Evolutionary conservation across 2,329 filamentous ascomycete genomes (phyloP).

Genomic region (Teratosphaeriaceae sp.): DNA sequence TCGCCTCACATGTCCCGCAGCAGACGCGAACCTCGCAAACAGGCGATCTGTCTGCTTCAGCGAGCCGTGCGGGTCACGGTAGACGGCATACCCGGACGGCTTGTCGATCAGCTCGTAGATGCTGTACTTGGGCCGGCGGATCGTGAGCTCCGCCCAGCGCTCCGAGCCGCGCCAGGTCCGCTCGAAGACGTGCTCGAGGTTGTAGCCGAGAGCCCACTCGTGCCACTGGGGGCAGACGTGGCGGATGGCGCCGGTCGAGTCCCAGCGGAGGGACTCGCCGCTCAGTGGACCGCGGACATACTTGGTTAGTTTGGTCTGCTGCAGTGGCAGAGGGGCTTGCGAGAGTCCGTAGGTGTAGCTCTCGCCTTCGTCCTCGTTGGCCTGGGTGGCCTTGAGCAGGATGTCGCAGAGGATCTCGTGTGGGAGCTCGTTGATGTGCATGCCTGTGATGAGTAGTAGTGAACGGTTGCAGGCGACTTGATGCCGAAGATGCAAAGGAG

Average conservation of each 20-base stretch:
- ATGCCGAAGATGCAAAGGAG: no score
- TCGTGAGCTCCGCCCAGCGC: conserved; percentile 45
- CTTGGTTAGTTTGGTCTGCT: conserved; percentile 38
- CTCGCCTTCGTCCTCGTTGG: conserved; percentile 42
- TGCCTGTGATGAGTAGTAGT: conserved; percentile 9
- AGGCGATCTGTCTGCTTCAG: conserved; percentile 43
- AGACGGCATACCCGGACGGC: conserved; percentile 43
- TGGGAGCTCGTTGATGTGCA: conserved; percentile 44
- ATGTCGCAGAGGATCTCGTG: conserved; percentile 47
- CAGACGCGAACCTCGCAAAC: conserved; percentile 38
- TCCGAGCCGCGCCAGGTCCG: conserved; percentile 47
- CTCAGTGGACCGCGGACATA: conserved; percentile 47
- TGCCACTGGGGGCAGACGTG: conserved; percentile 47
- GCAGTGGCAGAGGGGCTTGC: conserved; percentile 41
- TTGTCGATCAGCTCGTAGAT: conserved; percentile 44
- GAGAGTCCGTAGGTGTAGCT: conserved; percentile 48
- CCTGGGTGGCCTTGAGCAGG: conserved; percentile 41
- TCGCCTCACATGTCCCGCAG: conserved; percentile 44
- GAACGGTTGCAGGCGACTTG: no score
- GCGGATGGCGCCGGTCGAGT: conserved; percentile 42
- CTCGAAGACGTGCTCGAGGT: conserved; percentile 46
- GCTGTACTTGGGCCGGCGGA: conserved; percentile 34
- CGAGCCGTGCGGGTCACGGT: conserved; percentile 46
- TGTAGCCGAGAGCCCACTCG: conserved; percentile 47
- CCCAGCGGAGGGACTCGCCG: conserved; percentile 47